A percentile compares a stretch with the other conserved stretches of the same genome.
Evolutionary conservation across 139 green algal genomes (phyloP).

Genomic region (Asterochloris sp.): DNA sequence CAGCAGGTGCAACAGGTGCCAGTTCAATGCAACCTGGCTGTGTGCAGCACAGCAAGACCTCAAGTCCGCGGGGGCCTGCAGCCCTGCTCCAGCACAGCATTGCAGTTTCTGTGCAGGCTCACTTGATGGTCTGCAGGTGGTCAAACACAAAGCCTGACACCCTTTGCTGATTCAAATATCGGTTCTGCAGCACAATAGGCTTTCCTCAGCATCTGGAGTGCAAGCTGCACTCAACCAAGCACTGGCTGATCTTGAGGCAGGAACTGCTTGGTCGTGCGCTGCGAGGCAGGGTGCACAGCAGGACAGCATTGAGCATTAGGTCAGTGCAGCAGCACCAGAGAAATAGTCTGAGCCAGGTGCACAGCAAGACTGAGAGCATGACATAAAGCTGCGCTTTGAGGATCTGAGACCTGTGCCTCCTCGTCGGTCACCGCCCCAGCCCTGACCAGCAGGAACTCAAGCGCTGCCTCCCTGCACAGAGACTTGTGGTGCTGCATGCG

Average conservation of each 20-base stretch:
- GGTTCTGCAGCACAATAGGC: neutral
- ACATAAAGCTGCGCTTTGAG: neutral
- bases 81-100: neutral
- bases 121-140: constrained; percentile 15
- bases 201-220: neutral
- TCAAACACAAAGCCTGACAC: constrained; percentile 13
- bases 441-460: constrained; percentile 17
- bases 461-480: constrained; percentile 11
- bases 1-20: neutral
- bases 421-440: constrained; percentile 18
- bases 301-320: neutral
- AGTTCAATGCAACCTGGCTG: neutral
- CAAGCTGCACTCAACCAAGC: neutral
- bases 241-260: neutral
- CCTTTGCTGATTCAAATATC: constrained; percentile 11
- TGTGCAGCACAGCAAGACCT: neutral
- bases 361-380: neutral
- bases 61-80: neutral
- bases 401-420: neutral
- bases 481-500: neutral
- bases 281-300: neutral
- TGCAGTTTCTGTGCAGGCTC: neutral
- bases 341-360: neutral
- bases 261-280: neutral
- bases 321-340: neutral